Base-by-base conservation (phyloP, 352 stramenopile genomes). In the Globisporangium middletonii region DNA sequence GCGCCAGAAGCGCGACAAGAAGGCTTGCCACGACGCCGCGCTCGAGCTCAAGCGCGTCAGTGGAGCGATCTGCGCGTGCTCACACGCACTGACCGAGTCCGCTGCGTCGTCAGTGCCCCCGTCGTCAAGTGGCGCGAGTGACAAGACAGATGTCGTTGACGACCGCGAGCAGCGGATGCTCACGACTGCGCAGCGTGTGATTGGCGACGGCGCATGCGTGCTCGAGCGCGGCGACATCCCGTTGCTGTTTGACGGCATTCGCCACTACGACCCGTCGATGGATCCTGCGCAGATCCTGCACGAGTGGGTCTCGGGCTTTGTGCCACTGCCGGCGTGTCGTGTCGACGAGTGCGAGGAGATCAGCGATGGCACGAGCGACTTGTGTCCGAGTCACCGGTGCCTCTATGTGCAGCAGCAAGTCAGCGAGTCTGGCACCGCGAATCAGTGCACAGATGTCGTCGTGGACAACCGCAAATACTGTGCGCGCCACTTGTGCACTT, bases 231-330 rank as follows among this genome's bases (percentile, higher is more conserved):
- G 45, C 13, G 63, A 78, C 30, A 73, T 90, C 7, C 41, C 23
- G 1, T 12, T 33, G 16, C 59, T 90, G 8, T 67, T 83, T 37
- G 50, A 65, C 8, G 80, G 72, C 0, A 86, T 90, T 18, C 70
- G 66, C 3, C 80, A 90, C 53, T 90, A 90, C 27, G 76, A 88
- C 35, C 51, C 49, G 8, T 33, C 47, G 2, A 85, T 87, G 52
- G 60, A 82, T 27, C 67, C 75, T 5, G 65, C 54, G 2, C 77
- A 90, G 56, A 82, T 90, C 27, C 23, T 90, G 19, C 78, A 82
- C 28, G 57, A 54, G 51, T 90, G 80, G 80, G 68, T 90, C 23
- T 62, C 57, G 9, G 80, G 77, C 0, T 84, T 88, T 54, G 50
- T 67, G 0, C 80, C 80, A 2, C 52, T 77, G 2, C 74, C 77